Conservation (phyloP, 2,329 filamentous ascomycete species). For the Capronia coronata region DNA sequence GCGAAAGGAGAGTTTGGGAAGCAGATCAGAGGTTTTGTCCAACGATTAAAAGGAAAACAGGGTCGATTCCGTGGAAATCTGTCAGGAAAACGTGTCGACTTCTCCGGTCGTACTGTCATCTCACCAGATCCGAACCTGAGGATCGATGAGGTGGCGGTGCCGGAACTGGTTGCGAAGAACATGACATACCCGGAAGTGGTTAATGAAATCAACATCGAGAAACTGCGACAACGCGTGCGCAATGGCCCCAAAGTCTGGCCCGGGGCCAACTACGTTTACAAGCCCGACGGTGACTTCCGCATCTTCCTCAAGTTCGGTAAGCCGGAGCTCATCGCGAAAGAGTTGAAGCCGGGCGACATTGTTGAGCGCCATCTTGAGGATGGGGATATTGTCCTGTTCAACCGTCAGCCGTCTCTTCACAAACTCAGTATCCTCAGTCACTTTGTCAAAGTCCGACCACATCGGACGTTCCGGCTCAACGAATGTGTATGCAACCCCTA, state of each 20-base stretch:
- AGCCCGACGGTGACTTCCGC: conserved; percentile 63
- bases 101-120: conserved; percentile 95
- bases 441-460: conserved; percentile 84
- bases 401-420: conserved; percentile 93
- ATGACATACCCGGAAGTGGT: conserved; percentile 91
- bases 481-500: conserved; percentile 98
- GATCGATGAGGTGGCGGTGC: conserved; percentile 90
- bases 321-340: conserved; percentile 62
- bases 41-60: conserved; percentile 93
- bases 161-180: conserved; percentile 86
- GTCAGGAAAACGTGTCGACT: conserved; percentile 97
- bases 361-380: conserved; percentile 95
- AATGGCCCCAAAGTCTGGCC: conserved; percentile 77
- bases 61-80: conserved; percentile 94
- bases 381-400: conserved; percentile 93
- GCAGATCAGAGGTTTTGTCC: conserved; percentile 85
- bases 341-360: conserved; percentile 74
- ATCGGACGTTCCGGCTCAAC: conserved; percentile 93
- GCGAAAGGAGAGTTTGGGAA: conserved; percentile 82
- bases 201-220: conserved; percentile 76
- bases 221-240: conserved; percentile 64
- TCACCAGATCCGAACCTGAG: conserved; percentile 91
- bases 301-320: conserved; percentile 70
- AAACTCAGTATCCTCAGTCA: conserved; percentile 98
- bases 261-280: conserved; percentile 76